Evolutionary conservation across 169 alveolate species (phyloP).

Genomic region (Pseudocohnilembus persalinus): DNA sequence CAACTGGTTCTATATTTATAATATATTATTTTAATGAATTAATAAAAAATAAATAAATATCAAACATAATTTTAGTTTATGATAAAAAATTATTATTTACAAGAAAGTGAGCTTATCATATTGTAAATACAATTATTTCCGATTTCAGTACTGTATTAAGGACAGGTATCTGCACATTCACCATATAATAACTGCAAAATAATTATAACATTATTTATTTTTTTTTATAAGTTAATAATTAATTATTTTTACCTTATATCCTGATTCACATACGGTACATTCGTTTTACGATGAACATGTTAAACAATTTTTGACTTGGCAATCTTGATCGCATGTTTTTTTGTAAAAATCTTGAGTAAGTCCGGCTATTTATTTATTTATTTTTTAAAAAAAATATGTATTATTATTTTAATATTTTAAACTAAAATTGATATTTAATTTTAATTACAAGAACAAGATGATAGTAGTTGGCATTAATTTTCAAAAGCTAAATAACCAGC

Average conservation of each 20-base stretch:
- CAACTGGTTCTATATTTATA: background rate
- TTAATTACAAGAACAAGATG: too few relatives aligned
- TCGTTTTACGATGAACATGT: background rate
- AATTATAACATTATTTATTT: too few relatives aligned
- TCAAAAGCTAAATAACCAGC: too few relatives aligned
- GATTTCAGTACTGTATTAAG: background rate
- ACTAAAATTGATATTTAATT: too few relatives aligned
- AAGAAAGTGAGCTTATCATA: background rate
- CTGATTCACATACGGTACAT: background rate
- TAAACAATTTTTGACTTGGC: background rate
- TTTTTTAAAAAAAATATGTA: too few relatives aligned
- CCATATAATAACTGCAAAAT: background rate
- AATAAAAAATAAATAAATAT: too few relatives aligned
- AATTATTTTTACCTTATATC: background rate
- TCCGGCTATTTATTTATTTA: background rate
- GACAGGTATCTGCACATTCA: background rate
- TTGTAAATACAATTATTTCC: background rate
- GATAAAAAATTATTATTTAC: too few relatives aligned
- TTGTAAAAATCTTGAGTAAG: background rate
- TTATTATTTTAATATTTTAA: too few relatives aligned
- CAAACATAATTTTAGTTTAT: background rate
- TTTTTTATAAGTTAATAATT: too few relatives aligned
- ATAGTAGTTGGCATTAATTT: too few relatives aligned
- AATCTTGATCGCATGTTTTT: background rate
- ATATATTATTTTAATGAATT: too few relatives aligned